These are phyloP conservation scores for Curvularia eragrostidis DNA, from an alignment of 2,329 filamentous ascomycete genomes.

Conservation along the genomic window DNA sequence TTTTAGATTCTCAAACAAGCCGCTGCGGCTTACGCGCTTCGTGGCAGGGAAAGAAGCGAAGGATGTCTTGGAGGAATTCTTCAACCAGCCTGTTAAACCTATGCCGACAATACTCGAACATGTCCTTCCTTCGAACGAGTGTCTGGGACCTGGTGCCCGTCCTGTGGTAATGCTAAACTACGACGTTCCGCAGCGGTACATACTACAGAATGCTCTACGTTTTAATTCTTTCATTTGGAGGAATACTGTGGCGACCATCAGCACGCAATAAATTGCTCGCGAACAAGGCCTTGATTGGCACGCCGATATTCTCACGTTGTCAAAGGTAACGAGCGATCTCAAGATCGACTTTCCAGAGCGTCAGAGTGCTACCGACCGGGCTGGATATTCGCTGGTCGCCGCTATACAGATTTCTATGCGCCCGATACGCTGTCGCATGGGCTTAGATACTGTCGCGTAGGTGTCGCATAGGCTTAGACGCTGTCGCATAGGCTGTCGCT, in stretches of 20 bases:
- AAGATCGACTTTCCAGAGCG: neutral
- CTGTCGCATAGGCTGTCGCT: too few species aligned
- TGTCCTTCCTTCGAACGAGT: neutral
- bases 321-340: neutral
- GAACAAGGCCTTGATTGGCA: conserved; percentile 1
- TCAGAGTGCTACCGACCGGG: neutral
- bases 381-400: conserved; percentile 2
- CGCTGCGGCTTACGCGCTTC: neutral
- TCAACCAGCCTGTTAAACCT: neutral
- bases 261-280: neutral
- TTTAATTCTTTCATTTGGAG: neutral
- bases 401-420: conserved; percentile 10
- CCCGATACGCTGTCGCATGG: too few species aligned
- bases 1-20: neutral
- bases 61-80: neutral
- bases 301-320: neutral
- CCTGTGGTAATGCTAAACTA: conserved; percentile 4
- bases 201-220: neutral
- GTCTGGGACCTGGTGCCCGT: neutral
- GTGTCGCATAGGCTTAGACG: too few species aligned
- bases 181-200: neutral
- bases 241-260: conserved; percentile 5
- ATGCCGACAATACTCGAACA: neutral
- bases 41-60: neutral
- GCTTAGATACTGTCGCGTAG: too few species aligned